Conservation (phyloP, 2,329 filamentous ascomycete species). For the Drechslerella stenobrocha region DNA sequence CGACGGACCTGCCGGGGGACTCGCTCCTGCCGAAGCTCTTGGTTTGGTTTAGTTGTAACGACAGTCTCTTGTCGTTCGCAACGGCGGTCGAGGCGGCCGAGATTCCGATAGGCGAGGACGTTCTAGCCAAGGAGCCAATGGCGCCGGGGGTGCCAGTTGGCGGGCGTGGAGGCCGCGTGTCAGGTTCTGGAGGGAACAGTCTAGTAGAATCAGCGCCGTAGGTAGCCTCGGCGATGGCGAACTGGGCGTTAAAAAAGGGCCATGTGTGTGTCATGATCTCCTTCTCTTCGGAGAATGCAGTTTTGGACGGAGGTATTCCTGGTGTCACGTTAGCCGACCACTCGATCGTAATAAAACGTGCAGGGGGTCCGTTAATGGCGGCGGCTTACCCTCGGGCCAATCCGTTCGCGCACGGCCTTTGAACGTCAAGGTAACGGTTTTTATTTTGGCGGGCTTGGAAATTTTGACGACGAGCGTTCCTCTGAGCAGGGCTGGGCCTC, state of each 20-base stretch:
- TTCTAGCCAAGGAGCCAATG: slow-evolving; percentile 50
- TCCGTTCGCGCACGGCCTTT: slow-evolving; percentile 83
- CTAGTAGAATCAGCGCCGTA: slow-evolving; percentile 68
- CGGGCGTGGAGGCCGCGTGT: slow-evolving; percentile 52
- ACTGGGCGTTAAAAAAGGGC: slow-evolving; percentile 86
- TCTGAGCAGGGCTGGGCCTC: slow-evolving; percentile 78
- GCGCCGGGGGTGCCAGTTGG: slow-evolving; percentile 57
- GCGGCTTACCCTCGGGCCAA: slow-evolving; percentile 77
- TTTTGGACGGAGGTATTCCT: slow-evolving; percentile 84
- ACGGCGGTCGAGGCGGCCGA: slow-evolving; percentile 56
- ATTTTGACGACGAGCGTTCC: slow-evolving; percentile 81
- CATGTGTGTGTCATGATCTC: slow-evolving; percentile 83
- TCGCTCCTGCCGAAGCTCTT: slow-evolving; percentile 84
- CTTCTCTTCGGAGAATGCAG: slow-evolving; percentile 80
- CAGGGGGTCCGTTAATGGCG: slow-evolving; percentile 8
- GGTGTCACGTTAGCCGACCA: slow-evolving; percentile 16
- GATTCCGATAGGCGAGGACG: slow-evolving; percentile 50
- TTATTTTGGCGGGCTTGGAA: slow-evolving; percentile 88
- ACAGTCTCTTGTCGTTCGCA: slow-evolving; percentile 67
- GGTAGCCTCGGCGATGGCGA: slow-evolving; percentile 63
- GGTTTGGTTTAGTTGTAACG: slow-evolving; percentile 77
- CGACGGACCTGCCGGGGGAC: slow-evolving; percentile 62
- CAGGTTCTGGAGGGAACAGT: slow-evolving; percentile 58
- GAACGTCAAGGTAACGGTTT: slow-evolving; percentile 84
- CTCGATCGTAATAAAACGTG: slow-evolving; percentile 9